Evolutionary conservation across 129 eudicot genomes (phyloP).

Genomic region (Logfia minima): DNA sequence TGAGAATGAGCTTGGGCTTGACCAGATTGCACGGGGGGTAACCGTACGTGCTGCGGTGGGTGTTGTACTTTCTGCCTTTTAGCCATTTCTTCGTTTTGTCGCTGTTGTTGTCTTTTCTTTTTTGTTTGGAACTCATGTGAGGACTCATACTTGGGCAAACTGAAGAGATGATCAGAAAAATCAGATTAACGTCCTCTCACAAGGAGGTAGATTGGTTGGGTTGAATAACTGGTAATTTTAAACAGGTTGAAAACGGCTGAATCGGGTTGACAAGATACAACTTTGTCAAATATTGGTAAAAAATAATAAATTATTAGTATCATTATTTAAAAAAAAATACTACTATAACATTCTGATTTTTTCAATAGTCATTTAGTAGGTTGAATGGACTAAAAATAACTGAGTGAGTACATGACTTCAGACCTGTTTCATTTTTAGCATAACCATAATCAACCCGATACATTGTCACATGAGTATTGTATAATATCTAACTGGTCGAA

Average conservation of each 20-base stretch:
- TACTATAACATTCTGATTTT: background rate
- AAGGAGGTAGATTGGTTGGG: background rate
- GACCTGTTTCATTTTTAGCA: background rate
- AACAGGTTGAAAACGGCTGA: background rate
- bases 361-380: background rate
- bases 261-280: background rate
- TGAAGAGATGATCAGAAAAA: conserved; percentile 21
- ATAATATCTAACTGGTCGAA: background rate
- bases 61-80: conserved; percentile 82
- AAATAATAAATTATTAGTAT: background rate
- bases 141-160: conserved; percentile 80
- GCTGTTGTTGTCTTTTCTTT: conserved; percentile 84
- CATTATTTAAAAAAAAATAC: background rate
- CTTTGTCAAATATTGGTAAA: background rate
- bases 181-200: background rate
- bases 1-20: conserved; percentile 61
- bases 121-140: conserved; percentile 90
- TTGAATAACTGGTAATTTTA: background rate
- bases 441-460: background rate
- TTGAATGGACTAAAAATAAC: background rate
- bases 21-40: conserved; percentile 71
- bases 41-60: conserved; percentile 64
- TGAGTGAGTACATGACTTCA: background rate
- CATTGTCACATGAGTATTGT: background rate
- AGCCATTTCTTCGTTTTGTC: conserved; percentile 73